Conservation (phyloP, 2,329 filamentous ascomycete genomes). For the Nothophoma quercina region DNA sequence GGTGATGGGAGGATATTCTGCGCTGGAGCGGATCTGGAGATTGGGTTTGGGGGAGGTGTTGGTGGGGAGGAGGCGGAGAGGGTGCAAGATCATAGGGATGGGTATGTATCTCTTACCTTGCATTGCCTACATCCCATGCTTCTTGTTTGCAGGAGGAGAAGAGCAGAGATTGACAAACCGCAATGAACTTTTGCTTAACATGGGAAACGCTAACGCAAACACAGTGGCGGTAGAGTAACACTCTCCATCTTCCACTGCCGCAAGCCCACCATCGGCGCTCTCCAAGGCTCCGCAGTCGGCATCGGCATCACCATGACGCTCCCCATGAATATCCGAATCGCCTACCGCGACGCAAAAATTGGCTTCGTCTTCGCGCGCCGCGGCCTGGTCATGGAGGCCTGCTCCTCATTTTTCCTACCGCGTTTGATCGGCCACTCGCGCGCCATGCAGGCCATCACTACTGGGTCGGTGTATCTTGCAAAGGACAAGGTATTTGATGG, state of each 20-base stretch:
- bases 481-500: slow-evolving; percentile 61
- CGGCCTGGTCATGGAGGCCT: slow-evolving; percentile 76
- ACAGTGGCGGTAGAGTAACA: slow-evolving; percentile 54
- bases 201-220: background rate
- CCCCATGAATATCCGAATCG: slow-evolving; percentile 63
- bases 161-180: background rate
- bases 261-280: slow-evolving; percentile 64
- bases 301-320: slow-evolving; percentile 67
- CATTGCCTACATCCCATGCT: background rate
- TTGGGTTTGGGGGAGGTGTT: slow-evolving; percentile 56
- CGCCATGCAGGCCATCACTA: slow-evolving; percentile 72
- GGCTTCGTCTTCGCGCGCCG: slow-evolving; percentile 77
- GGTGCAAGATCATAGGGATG: slow-evolving; percentile 61
- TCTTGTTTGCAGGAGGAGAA: background rate
- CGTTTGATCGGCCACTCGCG: slow-evolving; percentile 70
- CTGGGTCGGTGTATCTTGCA: slow-evolving; percentile 66
- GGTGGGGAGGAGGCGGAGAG: slow-evolving; percentile 51
- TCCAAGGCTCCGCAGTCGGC: slow-evolving; percentile 65
- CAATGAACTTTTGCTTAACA: background rate
- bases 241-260: slow-evolving; percentile 65
- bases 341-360: slow-evolving; percentile 67
- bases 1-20: slow-evolving; percentile 62
- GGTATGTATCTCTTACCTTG: slow-evolving; percentile 45
- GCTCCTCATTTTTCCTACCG: slow-evolving; percentile 75
- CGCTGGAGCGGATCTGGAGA: slow-evolving; percentile 64